These are phyloP conservation scores for rapeseed (Brassica napus) DNA, from an alignment of 345 rosid species.

Conservation along the genomic window Da-Ae NC_063447.1:9245501-9246000, in stretches of 20 bases:
- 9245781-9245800: neutral
- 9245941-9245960: too few species aligned
- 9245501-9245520: neutral
- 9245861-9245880: neutral
- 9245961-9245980: too few species aligned
- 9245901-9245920: too few species aligned
- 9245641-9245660: too few species aligned
- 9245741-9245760: neutral
- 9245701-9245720: too few species aligned
- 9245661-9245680: too few species aligned
- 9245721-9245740: too few species aligned
- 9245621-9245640: neutral
- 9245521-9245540: neutral
- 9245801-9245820: neutral
- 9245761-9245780: neutral
- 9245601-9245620: neutral
- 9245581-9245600: neutral
- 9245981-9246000: too few species aligned
- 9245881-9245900: too few species aligned
- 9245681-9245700: too few species aligned
- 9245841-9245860: neutral
- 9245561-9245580: neutral
- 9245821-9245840: neutral
- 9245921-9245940: too few species aligned
- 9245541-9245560: neutral